A percentile compares a stretch with the other conserved stretches of the same genome.
These are phyloP conservation scores for Fraxinus nigra DNA, from an alignment of 305 asterid genomes.

Conservation along the genomic window DNA sequence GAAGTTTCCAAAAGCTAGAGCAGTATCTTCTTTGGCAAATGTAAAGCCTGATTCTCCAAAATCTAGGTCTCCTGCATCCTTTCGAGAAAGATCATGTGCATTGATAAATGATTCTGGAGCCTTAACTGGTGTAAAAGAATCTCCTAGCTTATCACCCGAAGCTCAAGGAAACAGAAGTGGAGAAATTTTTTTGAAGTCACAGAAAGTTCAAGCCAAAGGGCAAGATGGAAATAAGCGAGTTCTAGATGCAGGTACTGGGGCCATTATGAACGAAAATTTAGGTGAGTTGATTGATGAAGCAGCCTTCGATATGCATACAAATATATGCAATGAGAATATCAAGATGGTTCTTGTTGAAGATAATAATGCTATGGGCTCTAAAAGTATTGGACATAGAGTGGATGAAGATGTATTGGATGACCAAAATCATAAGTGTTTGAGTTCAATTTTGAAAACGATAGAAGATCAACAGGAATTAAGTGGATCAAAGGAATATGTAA, in stretches of 20 bases:
- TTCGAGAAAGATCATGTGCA: slow-evolving; percentile 30
- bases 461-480: slow-evolving; percentile 22
- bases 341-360: slow-evolving; percentile 25
- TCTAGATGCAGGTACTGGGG: slow-evolving; percentile 24
- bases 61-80: slow-evolving; percentile 28
- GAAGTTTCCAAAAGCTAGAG: slow-evolving; percentile 41
- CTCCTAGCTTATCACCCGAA: slow-evolving; percentile 32
- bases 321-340: slow-evolving; percentile 21
- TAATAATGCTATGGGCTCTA: slow-evolving; percentile 11
- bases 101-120: slow-evolving; percentile 21
- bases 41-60: slow-evolving; percentile 39
- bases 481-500: slow-evolving; percentile 1
- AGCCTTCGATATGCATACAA: slow-evolving; percentile 14
- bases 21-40: slow-evolving; percentile 25
- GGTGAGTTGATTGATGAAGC: slow-evolving; percentile 26
- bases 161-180: slow-evolving; percentile 27
- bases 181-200: slow-evolving; percentile 26
- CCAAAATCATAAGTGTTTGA: slow-evolving; percentile 16
- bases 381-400: slow-evolving; percentile 12
- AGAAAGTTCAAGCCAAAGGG: slow-evolving; percentile 25
- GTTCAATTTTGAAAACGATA: slow-evolving; percentile 17
- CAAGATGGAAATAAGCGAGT: slow-evolving; percentile 30
- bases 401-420: slow-evolving; percentile 20
- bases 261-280: slow-evolving; percentile 18
- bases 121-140: slow-evolving; percentile 27